Conservation (phyloP, 495 filamentous ascomycete species). For the Penicillium antarcticum region DNA sequence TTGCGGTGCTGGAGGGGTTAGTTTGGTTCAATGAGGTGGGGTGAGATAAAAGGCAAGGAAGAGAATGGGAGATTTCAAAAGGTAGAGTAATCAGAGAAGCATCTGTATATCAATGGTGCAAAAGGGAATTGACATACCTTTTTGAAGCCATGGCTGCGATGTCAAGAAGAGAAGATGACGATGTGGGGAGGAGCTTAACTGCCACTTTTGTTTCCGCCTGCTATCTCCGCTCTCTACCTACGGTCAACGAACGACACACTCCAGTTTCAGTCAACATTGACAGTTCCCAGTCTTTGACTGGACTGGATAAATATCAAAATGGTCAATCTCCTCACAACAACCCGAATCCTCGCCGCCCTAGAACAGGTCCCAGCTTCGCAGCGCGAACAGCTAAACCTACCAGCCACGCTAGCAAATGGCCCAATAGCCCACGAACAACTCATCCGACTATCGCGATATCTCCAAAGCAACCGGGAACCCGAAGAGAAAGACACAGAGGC, state of each 20-base stretch:
- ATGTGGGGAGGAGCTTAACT: slow-evolving; percentile 25
- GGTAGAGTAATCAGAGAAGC: too few relatives aligned
- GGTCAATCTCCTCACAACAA: slow-evolving; percentile 76
- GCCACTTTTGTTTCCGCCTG: slow-evolving; percentile 13
- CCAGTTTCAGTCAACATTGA: too few relatives aligned
- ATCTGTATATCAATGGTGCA: too few relatives aligned
- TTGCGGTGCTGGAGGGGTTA: slow-evolving; percentile 28
- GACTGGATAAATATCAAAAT: slow-evolving; percentile 38
- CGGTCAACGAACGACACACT: too few relatives aligned
- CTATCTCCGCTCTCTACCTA: slow-evolving; percentile 10
- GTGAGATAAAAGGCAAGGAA: background rate
- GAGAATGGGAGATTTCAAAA: background rate
- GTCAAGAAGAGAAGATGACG: slow-evolving; percentile 18
- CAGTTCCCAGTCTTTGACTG: too few relatives aligned
- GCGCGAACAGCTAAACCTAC: slow-evolving; percentile 32
- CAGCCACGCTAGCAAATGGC: slow-evolving; percentile 48
- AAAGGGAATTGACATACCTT: too few relatives aligned
- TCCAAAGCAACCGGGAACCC: slow-evolving; percentile 28
- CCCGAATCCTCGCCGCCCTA: slow-evolving; percentile 64
- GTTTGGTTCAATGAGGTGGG: slow-evolving; percentile 1
- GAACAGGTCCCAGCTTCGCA: slow-evolving; percentile 34
- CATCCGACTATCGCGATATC: slow-evolving; percentile 60
- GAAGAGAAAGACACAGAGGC: slow-evolving; percentile 5
- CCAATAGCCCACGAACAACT: slow-evolving; percentile 80
- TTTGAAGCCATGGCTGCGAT: slow-evolving; percentile 17